phyloP scores from a whole-genome alignment of 176 grass and related monocot species.

The Phyllostachys edulis region DNA sequence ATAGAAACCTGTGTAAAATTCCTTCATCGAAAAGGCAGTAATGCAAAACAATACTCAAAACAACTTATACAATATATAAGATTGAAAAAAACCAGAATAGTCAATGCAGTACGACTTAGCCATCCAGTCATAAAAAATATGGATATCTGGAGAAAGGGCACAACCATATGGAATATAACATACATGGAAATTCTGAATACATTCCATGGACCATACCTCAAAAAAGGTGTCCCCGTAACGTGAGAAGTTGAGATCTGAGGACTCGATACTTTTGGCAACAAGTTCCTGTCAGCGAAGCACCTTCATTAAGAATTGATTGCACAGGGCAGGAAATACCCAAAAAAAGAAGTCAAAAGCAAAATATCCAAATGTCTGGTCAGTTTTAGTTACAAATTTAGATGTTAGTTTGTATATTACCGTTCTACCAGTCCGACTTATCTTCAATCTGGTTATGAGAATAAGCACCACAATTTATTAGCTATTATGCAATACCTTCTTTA shows the following conservation, averaged over 20 bases:
- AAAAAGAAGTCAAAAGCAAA: background rate
- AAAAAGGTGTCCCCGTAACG: slow-evolving; percentile 98
- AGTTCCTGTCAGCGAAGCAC: slow-evolving; percentile 59
- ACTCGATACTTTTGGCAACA: slow-evolving; percentile 92
- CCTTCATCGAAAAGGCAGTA: background rate
- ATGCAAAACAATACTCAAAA: slow-evolving; percentile 3
- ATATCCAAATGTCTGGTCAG: background rate
- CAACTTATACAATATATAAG: background rate
- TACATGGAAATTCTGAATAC: slow-evolving; percentile 9
- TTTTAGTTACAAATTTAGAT: slow-evolving; percentile 15
- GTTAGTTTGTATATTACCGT: background rate
- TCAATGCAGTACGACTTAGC: background rate
- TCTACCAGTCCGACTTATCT: background rate
- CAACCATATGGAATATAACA: background rate
- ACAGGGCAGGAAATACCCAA: background rate
- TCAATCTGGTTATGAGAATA: background rate
- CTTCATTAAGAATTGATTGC: slow-evolving; percentile 5
- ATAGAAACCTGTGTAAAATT: background rate
- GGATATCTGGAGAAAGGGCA: background rate
- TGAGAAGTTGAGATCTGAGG: slow-evolving; percentile 95
- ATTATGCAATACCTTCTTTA: background rate
- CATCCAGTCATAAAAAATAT: background rate
- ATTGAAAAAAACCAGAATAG: background rate
- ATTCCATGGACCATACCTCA: slow-evolving; percentile 50
- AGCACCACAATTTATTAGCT: background rate